Base-by-base conservation (phyloP, 768 basidiomycete genomes). In the Lentinula edodes region DNA sequence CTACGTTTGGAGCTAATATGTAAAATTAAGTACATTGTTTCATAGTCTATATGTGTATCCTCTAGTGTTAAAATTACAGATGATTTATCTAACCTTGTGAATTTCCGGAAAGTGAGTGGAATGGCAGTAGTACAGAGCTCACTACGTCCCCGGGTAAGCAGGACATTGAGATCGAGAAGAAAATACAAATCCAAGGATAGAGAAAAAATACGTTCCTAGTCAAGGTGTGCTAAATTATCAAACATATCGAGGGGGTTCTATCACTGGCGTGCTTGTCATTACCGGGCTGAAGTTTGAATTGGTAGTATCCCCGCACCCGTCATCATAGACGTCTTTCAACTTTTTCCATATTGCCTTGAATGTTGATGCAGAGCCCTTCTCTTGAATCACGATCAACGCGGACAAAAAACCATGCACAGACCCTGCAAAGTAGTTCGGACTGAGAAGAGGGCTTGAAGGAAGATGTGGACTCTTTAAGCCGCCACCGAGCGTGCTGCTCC, bases 341-440 rank as follows among this genome's bases (percentile, higher is more conserved):
- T 83, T 82, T 68, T 83, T 83, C 78, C 89, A 91, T 10, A 94
- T 78, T 5, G 80, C 76, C 72, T 87, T 88, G 78, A 97, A 96
- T 51, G 90, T 88, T 59, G 92, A 89, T 69, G 90, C 81, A 6
- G 93, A 91, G 28, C 95, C 95, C 73, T 94, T 97, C 78, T 97
- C 95, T 65, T 91, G 87, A 23, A 91, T 82, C 66, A 98, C 75
- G 59, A 87, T 85, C 63, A 95, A 82, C 46, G 85, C 85, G 46
- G 89, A 90, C 60, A 78, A 71, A 65, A 78, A 83, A 13, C 53
- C 45, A 52, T 48, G 46, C 5, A 39, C 58, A 55, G 36, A 16
- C 32, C 52, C 42, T 9, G 46, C 18, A 13, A 18, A 12, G 16
- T 57, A 69, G 12, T 79, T 65, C 32, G 67, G 59, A 56, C 65